Percentiles rank a stretch among this genome's conserved stretches.
Evolutionary conservation across 495 filamentous ascomycete species (phyloP).

Genomic region (Penicillium fimorum): DNA sequence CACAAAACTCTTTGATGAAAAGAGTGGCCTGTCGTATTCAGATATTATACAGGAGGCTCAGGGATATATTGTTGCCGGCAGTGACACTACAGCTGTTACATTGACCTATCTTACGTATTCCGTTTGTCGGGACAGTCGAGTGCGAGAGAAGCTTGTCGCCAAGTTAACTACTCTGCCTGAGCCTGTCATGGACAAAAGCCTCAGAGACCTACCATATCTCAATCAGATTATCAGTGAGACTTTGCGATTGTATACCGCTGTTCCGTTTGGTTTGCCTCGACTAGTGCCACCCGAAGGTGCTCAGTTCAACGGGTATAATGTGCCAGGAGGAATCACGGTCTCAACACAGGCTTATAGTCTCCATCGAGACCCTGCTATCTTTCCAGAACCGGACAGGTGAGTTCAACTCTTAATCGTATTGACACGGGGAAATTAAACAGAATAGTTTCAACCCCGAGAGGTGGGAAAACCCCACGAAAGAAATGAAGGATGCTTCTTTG

Average conservation of each 20-base stretch:
- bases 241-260: conserved; percentile 52
- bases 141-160: conserved; percentile 39
- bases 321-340: conserved; percentile 35
- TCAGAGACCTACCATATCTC: conserved; percentile 42
- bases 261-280: conserved; percentile 44
- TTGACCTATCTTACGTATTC: conserved; percentile 44
- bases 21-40: conserved; percentile 32
- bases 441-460: conserved; percentile 41
- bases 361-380: conserved; percentile 33
- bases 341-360: conserved; percentile 47
- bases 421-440: neutral
- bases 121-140: conserved; percentile 28
- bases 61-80: conserved; percentile 51
- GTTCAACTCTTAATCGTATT: neutral
- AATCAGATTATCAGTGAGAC: conserved; percentile 48
- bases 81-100: conserved; percentile 48
- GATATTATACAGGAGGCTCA: conserved; percentile 46
- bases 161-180: conserved; percentile 40
- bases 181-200: conserved; percentile 33
- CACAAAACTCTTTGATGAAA: conserved; percentile 43
- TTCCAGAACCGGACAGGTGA: conserved; percentile 32
- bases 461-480: conserved; percentile 44
- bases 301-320: conserved; percentile 25
- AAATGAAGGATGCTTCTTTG: conserved; percentile 53
- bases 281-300: conserved; percentile 31